Base-by-base conservation (phyloP, 2,329 filamentous ascomycete species). In the Cylindrodendrum hubeiense region DNA sequence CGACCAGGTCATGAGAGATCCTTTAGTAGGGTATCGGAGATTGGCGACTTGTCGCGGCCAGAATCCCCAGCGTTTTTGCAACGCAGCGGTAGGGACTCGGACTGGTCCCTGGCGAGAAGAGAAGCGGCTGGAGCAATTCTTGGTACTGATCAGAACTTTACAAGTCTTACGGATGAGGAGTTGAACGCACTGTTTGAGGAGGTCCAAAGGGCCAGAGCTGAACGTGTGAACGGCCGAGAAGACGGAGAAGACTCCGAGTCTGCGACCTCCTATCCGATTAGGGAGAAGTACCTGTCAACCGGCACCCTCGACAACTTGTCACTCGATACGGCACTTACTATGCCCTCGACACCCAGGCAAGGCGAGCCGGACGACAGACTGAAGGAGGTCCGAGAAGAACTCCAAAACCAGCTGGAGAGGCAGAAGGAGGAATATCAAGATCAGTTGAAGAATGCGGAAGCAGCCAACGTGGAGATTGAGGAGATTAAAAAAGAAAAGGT, bases 301-400 rank as follows among this genome's bases (percentile, higher is more conserved):
- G 95, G 95, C 2, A 98, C 95, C 0, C 86, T 98, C 57, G 96
- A 99, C 80, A 98, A 97, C 77, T 96, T 98, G 75, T 98, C 95
- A 2, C 85, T 99, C 17, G 96, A 99, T 77, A 99, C 96, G 1
- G 92, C 91, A 13, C 85, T 99, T 54, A 99, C 96, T 0, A 94
- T 98, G 86, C 96, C 96, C 2, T 97, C 94, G 0, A 98, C 95
- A 0, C 96, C 96, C 3, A 93, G 89, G 66, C 90, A 92, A 65
- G 88, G 87, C 24, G 93, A 95, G 60, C 88, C 90, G 0, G 94
- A 95, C 51, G 91, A 95, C 26, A 88, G 87, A 66, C 82, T 97
- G 67, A 90, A 89, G 66, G 88, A 93, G 60, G 88, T 92, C 22
- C 90, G 91, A 60, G 93, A 97, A 70, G 93, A 93, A 70, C 91